Base-by-base conservation (phyloP, 805 yeast species). In the Barnettozyma sucrosica region DNA sequence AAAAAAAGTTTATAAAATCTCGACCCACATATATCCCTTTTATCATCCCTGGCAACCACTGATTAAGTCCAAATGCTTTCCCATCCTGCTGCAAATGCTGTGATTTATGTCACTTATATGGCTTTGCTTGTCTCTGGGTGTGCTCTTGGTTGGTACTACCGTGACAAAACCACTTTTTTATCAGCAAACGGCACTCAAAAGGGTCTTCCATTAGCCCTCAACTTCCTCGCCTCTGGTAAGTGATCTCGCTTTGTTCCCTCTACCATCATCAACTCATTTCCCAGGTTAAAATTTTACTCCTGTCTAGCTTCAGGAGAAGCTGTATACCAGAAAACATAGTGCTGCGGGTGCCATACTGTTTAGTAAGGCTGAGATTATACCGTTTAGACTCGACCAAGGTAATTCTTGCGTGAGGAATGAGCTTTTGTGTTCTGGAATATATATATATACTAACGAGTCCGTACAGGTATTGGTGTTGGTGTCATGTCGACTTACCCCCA, bases 141-240 rank as follows among this genome's bases (percentile, higher is more conserved):
- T 1, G 69, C 61, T 4, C 71, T 81, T 14, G 95, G 96, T 0
- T 84, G 75, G 69, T 75, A 65, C 52, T 72, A 74, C 33, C 70
- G 75, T 44, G 71, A 74, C 37, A 68, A 71, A 39, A 71, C 74
- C 36, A 75, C 80, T 6, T 90, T 86, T 59, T 66, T 89, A 46
- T 75, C 89, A 2, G 82, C 90, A 3, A 87, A 89, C 66, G 83
- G 93, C 11, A 80, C 96, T 1, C 90, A 86, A 57, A 73, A 73
- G 39, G 95, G 89, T 30, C 36, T 88, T 14, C 96, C 96, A 1
- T 69, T 90, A 56, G 85, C 96, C 2, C 71, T 90, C 51, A 90
- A 90, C 64, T 90, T 90, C 63, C 80, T 90, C 46, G 97, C 97
- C 44, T 82, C 95, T 55, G 95, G 95, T 77, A 74, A 67, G 92